Percentiles rank a stretch among this genome's conserved stretches.
Conservation (phyloP, 2,329 filamentous ascomycete species). For the Alternaria panax region DNA sequence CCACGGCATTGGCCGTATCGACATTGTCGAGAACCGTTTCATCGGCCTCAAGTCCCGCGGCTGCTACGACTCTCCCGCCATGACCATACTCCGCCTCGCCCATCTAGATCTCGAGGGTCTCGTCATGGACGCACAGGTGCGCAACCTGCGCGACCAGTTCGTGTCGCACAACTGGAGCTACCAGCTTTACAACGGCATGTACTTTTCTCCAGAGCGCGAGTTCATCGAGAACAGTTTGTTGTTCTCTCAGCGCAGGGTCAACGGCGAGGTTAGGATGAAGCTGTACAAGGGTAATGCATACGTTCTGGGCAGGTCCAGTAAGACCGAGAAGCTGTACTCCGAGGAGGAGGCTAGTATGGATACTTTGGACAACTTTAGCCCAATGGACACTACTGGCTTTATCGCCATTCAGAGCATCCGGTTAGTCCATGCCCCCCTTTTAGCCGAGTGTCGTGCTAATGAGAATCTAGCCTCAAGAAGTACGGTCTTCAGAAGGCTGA, state of each 20-base stretch:
- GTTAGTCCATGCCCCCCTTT: neutral
- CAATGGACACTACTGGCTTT: conserved; percentile 71
- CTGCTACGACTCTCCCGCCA: conserved; percentile 71
- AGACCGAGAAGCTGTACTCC: conserved; percentile 75
- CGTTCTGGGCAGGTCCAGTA: conserved; percentile 65
- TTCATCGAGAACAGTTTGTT: conserved; percentile 69
- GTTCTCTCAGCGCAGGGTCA: conserved; percentile 51
- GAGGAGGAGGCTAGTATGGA: conserved; percentile 74
- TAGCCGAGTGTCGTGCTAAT: neutral
- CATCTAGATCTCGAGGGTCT: conserved; percentile 71
- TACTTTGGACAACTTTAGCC: conserved; percentile 71
- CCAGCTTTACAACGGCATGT: conserved; percentile 67
- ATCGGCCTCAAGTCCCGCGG: conserved; percentile 82
- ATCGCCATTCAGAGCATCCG: conserved; percentile 73
- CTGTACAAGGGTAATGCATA: conserved; percentile 72
- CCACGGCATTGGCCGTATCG: conserved; percentile 79
- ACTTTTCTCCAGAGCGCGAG: conserved; percentile 75
- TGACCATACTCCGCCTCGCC: conserved; percentile 60
- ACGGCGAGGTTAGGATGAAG: conserved; percentile 64
- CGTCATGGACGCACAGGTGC: conserved; percentile 72
- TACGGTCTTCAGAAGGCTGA: conserved; percentile 50
- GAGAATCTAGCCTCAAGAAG: conserved; percentile 48
- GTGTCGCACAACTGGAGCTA: conserved; percentile 61
- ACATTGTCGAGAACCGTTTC: conserved; percentile 84
- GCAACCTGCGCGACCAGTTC: conserved; percentile 74